Evolutionary conservation across 768 basidiomycete species (phyloP).

Genomic region (Crucibulum laeve): DNA sequence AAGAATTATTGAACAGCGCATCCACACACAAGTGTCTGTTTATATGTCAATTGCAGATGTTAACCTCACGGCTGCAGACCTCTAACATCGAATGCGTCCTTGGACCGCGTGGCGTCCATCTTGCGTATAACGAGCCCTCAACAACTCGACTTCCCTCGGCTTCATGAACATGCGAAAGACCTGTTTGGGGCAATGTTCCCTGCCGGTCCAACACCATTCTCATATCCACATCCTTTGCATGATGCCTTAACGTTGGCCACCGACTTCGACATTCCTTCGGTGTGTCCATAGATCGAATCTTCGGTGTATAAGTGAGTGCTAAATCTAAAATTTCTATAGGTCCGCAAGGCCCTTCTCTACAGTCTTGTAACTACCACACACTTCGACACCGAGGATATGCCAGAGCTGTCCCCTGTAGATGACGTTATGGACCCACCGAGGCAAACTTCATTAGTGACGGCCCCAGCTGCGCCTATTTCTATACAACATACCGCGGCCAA

Average conservation of each 20-base stretch:
- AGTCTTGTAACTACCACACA: conserved; percentile 55
- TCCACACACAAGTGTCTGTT: neutral
- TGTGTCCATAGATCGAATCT: conserved; percentile 25
- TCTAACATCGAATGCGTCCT: conserved; percentile 35
- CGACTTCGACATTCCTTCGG: conserved; percentile 41
- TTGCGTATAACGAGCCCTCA: conserved; percentile 53
- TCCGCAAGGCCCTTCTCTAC: conserved; percentile 62
- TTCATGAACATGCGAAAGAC: conserved; percentile 41
- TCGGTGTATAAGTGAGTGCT: neutral
- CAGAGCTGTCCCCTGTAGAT: conserved; percentile 6
- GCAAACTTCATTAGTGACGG: conserved; percentile 3
- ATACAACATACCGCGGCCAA: neutral
- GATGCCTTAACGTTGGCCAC: conserved; percentile 52
- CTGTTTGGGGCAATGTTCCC: conserved; percentile 46
- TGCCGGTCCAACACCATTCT: conserved; percentile 30
- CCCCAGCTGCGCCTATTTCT: neutral
- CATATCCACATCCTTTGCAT: conserved; percentile 37
- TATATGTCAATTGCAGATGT: conserved; percentile 1
- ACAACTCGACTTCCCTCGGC: conserved; percentile 51
- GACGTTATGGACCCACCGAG: conserved; percentile 6
- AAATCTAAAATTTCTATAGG: conserved; percentile 25
- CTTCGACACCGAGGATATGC: conserved; percentile 38
- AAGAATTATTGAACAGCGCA: neutral
- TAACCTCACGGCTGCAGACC: conserved; percentile 31
- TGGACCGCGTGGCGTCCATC: conserved; percentile 46